These are phyloP conservation scores for Xerocomus cyaneibrunnescens DNA, from an alignment of 1,284 basidiomycete species.

Conservation along the genomic window DNA sequence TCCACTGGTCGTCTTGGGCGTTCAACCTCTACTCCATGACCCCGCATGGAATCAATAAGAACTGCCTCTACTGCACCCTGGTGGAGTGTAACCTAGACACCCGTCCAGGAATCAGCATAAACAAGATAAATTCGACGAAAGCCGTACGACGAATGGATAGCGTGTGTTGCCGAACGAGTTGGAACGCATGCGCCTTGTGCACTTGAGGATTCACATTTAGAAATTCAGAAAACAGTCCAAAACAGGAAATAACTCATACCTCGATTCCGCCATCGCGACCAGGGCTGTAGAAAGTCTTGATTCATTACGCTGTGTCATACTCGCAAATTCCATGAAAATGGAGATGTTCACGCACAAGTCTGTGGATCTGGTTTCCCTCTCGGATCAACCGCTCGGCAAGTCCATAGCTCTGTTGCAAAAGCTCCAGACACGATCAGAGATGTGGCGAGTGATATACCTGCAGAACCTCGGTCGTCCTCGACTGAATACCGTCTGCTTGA, in stretches of 20 bases:
- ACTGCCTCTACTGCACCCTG: constrained; percentile 74
- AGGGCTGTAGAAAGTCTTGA: constrained; percentile 75
- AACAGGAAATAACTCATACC: constrained; percentile 34
- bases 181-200: constrained; percentile 53
- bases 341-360: constrained; percentile 45
- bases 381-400: constrained; percentile 60
- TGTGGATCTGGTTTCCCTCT: constrained; percentile 66
- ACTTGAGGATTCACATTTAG: constrained; percentile 37
- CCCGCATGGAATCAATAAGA: constrained; percentile 61
- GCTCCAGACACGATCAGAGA: background rate
- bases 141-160: background rate
- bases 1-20: constrained; percentile 56
- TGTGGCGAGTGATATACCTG: constrained; percentile 44
- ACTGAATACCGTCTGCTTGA: constrained; percentile 77
- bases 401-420: constrained; percentile 59
- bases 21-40: constrained; percentile 54
- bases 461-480: constrained; percentile 73
- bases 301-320: background rate
- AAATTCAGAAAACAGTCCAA: background rate
- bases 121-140: too few species aligned
- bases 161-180: background rate
- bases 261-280: constrained; percentile 57
- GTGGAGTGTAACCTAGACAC: constrained; percentile 53
- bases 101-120: background rate
- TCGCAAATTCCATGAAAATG: background rate